Base-by-base conservation (phyloP, 164 flowering plant genomes). In the Umbilicus rupestris region DNA sequence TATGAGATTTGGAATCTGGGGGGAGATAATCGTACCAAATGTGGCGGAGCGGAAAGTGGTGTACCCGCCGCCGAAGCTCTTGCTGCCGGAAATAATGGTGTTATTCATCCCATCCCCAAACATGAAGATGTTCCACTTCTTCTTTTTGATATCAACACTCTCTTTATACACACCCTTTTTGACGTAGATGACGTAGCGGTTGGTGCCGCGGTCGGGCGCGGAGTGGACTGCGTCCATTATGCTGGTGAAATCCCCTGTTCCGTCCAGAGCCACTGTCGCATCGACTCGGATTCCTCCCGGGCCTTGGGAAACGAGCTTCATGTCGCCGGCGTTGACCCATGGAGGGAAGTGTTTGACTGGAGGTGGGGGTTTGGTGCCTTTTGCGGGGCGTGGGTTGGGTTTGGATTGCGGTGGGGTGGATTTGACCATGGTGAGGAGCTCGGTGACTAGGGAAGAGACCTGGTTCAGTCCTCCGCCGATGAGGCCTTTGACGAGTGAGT, bases 251-350 rank as follows among this genome's bases (percentile, higher is more conserved):
- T 82, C 74, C 22, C 97, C 97, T 0, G 75, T 78, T 50, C 99
- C 97, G 64, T 95, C 97, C 1, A 47, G 60, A 0, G 97, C 97
- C 39, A 95, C 97, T 2, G 78, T 73, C 0, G 64, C 92, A 66
- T 91, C 79, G 0, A 79, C 80, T 9, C 42, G 12, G 67, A 37
- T 4, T 75, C 68, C 15, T 68, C 82, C 35, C 16, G 31, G 8
- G 4, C 47, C 47, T 39, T 68, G 70, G 20, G 42, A 45, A 5
- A 89, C 69, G 19, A 90, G 73, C 57, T 79, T 80, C 64, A 85
- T 69, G 28, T 87, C 94, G n/a, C 73, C 67, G 0, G 50, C 4
- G 42, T 57, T 69, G 8, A 90, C 39, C 97, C 97, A 93, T 1
- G 67, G 28, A 0, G 98, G 98, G 67, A 81, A 85, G 26, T n/a